Evolutionary conservation across 2,329 filamentous ascomycete genomes (phyloP), one percentile per base, ranked within the genome.

Genomic region (Colletotrichum coccodes): DNA sequence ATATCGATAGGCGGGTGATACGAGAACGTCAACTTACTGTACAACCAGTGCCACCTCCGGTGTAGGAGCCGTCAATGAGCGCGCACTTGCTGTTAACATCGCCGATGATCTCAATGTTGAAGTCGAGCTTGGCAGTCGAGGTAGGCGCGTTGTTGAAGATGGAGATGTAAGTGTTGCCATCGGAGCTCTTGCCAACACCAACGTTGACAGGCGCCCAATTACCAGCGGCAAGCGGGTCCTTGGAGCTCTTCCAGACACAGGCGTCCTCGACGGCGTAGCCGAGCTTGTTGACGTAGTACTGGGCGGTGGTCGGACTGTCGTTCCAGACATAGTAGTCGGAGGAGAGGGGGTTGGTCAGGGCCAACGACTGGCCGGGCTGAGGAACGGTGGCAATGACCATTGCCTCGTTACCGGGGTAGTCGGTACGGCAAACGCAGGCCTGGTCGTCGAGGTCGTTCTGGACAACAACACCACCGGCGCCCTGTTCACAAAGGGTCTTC

Each of bases 251-350:
- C 96, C 96, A 98, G 67, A 87, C 81, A 83, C 96, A 99, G 58
- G 89, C 93, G 14, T 95, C 82, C 72, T 89, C 79, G 67, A 90
- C 82, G 21, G 81, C 75, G 60, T 92, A 84, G 70, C 94, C 94
- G 74, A 89, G 87, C 75, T 92, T 92, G 88, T 98, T 98, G 82
- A 98, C 88, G 79, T 99, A 99, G 88, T 97, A 98, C 83, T 98
- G 96, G 50, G 95, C 95, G 54, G 94, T 95, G 60, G 96, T 98
- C 58, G 83, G 75, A 79, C 87, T 87, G 74, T 88, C 88, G 76
- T 93, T 74, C 93, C 94, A 97, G 70, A 85, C 82, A 85, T 94
- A 98, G 85, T 95, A 97, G 58, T 83, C 85, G 56, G 79, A 78
- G 69, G 91, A 89, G 72, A 92, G 83, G 53, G 95, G 92, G 85